phyloP scores from a whole-genome alignment of 225 moss, liverwort and hornwort genomes.

The Physcomitrium patens region DNA sequence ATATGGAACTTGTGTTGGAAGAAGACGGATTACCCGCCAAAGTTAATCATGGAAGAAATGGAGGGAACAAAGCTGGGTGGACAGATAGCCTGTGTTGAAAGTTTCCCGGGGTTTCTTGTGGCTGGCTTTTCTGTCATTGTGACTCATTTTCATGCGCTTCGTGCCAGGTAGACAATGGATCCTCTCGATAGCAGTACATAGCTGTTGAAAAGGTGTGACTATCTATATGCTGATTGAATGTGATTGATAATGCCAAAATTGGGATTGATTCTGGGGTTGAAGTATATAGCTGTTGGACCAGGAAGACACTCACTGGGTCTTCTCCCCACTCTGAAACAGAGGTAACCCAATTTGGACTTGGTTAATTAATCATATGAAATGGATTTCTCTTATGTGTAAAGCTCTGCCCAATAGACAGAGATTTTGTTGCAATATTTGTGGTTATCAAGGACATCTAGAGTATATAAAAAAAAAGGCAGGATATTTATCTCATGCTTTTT shows the following conservation, averaged over 20 bases:
- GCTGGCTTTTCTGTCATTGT: neutral
- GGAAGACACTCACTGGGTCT: neutral
- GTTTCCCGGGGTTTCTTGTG: conserved; percentile 26
- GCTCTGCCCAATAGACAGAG: no score
- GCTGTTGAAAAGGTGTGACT: conserved; percentile 41
- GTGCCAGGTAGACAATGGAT: conserved; percentile 41
- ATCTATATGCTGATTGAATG: conserved; percentile 19
- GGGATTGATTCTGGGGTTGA: conserved; percentile 17
- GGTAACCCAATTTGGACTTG: conserved; percentile 25
- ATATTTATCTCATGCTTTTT: no score
- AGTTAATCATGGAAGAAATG: conserved; percentile 14
- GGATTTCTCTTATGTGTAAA: no score
- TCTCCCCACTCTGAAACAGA: neutral
- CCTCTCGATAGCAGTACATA: neutral
- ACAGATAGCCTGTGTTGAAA: conserved; percentile 27
- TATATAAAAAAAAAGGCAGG: no score
- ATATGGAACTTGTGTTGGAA: neutral
- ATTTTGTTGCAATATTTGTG: no score
- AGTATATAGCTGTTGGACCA: conserved; percentile 5
- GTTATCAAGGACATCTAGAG: no score
- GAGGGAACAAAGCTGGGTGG: conserved; percentile 36
- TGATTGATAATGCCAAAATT: neutral
- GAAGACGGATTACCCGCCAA: neutral
- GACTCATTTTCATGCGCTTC: conserved; percentile 27
- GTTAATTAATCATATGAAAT: neutral